Base-by-base conservation (phyloP, 768 basidiomycete species). In the Serendipita indica region DNA sequence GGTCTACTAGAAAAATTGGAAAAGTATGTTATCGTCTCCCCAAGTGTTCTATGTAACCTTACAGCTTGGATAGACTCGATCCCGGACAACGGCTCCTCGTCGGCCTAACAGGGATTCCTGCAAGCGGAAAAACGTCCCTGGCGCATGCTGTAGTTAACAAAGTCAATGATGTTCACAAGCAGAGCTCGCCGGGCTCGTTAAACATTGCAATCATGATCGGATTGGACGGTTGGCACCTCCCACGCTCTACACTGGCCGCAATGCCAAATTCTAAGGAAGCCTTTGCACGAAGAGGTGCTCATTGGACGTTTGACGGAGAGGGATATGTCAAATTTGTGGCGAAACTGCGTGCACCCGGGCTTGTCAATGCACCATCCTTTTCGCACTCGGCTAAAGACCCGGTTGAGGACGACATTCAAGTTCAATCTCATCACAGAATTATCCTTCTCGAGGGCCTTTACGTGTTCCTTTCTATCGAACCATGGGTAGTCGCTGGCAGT, bases 361-460 rank as follows among this genome's bases (percentile, higher is more conserved):
- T 58, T 33, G 46, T 74, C 33, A 77, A 76, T 10, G 91, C 88
- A 25, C 91, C 89, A 0, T 83, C 87, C 0, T 97, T 96, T 68
- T 80, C 83, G 57, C 93, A 96, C 68, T 79, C 87, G 0, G 67
- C 87, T 57, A 97, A 94, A 66, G 93, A 97, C 66, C 92, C 91
- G 0, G 73, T 72, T 0, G 77, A 79, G 2, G 74, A 82, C 43
- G 77, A 80, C 0, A 67, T 84, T 25, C 66, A 72, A 2, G 76
- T 97, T 27, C 64, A 72, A 25, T 79, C 83, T 0, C 65, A 73
- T 32, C 84, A 93, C 64, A 81, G 86, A 12, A 78, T 97, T 58
- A 76, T 96, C 39, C 68, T 97, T 60, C 79, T 97, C 62, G 93
- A 97, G 70, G 92, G 93, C 0, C 70, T 96, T n/a, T 96, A 97